Conservation (phyloP, 176 grass and related monocot species). For the Avena atlantica region DNA sequence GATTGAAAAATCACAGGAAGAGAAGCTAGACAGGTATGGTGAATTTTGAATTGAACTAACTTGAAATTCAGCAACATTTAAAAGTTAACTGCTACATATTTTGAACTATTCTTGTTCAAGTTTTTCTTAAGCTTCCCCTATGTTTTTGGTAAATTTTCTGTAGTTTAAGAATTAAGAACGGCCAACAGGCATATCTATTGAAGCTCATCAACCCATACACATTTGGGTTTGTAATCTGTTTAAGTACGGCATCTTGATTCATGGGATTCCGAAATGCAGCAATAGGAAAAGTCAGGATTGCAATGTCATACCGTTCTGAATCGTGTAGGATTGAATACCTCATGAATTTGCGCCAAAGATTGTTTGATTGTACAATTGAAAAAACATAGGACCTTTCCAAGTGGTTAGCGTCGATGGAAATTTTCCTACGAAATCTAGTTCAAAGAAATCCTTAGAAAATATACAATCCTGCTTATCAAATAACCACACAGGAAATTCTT, state of each 20-base stretch:
- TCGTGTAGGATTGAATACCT: not conserved
- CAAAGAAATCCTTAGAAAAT: not conserved
- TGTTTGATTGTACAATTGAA: not conserved
- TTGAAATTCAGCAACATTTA: conserved; percentile 1
- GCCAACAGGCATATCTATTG: not conserved
- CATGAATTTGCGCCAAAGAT: not conserved
- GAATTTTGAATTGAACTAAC: conserved; percentile 26
- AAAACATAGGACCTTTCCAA: not conserved
- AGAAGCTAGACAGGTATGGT: conserved; percentile 69
- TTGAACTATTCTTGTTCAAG: conserved; percentile 28
- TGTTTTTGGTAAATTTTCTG: conserved; percentile 8
- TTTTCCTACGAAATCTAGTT: not conserved
- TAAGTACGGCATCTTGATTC: not conserved
- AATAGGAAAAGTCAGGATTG: not conserved
- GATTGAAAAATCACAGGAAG: conserved; percentile 65
- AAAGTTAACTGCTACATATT: conserved; percentile 22
- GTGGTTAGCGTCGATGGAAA: not conserved
- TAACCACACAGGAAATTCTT: not conserved
- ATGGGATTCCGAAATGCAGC: not conserved
- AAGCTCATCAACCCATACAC: conserved; percentile 15
- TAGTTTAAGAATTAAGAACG: conserved; percentile 10
- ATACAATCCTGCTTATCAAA: not conserved
- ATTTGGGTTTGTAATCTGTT: conserved; percentile 10
- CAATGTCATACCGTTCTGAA: not conserved
- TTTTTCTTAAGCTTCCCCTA: conserved; percentile 1